Evolutionary conservation across 1,139 yeast species (phyloP), one percentile per base, ranked within the genome.

Genomic region (Taphrina pruni): DNA sequence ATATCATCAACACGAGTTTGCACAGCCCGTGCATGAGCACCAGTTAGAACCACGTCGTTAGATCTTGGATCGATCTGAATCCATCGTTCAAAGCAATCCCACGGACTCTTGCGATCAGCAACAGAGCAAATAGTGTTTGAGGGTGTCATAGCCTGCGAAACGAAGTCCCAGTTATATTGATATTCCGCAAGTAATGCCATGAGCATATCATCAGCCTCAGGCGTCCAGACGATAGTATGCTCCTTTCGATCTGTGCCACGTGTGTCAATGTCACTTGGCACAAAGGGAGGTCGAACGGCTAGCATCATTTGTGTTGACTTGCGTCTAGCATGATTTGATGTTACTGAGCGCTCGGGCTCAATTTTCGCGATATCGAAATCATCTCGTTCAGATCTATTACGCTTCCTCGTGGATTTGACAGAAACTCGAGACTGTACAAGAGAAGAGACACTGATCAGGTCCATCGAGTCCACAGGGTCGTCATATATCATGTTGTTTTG

Each of bases 11-110:
- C 79, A 97, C 98, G 93, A 72, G 87, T 87, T 76, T 90, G 95
- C 0, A 98, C 97, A 72, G 84, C 86, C 70, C 86, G 86, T 0
- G 97, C 91, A 74, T 90, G 86, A 12, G 88, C 85, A 0, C 99
- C 99, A 74, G 90, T 88, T 86, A 94, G 86, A 75, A 57, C 43
- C 35, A 58, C 72, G 46, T 61, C 65, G 7, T 43, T 52, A 26
- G 72, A 68, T 21, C 57, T 87, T 70, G 94, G 97, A 75, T 91
- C 92, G 72, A 95, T 82, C 79, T 94, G 99, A 72, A 92, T 89
- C 81, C 95, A 94, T 72, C 99, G 82, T 78, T 94, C 99, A 81
- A 94, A 94, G 77, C 98, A 94, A 77, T 93, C 98, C 99, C 99
- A 94, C 0, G 99, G 96, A 0, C 98, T 94, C 75, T 99, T 84